phyloP scores from a whole-genome alignment of 805 yeast species.

The Naumovozyma baii region DNA sequence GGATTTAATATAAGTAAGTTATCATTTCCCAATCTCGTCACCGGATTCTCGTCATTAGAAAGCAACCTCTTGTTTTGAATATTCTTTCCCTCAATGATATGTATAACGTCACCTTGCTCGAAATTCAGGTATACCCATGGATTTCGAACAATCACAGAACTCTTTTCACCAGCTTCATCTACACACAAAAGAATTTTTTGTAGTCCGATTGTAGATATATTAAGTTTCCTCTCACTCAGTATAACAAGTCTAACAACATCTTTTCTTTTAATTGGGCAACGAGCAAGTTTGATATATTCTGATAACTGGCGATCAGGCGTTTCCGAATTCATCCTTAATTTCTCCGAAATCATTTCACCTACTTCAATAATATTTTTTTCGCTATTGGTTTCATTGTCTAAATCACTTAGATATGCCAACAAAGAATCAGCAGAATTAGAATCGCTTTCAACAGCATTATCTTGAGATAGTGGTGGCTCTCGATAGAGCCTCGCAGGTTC shows the following conservation, averaged over 20 bases:
- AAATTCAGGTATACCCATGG: conserved; percentile 47
- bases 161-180: conserved; percentile 27
- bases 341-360: conserved; percentile 9
- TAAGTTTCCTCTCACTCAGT: conserved; percentile 9
- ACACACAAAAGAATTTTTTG: conserved; percentile 50
- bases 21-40: conserved; percentile 29
- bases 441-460: not conserved
- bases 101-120: conserved; percentile 47
- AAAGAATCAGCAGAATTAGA: not conserved
- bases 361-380: not conserved
- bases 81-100: conserved; percentile 41
- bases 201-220: conserved; percentile 20
- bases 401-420: not conserved
- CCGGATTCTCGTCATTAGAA: conserved; percentile 24
- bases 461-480: not conserved
- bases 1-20: conserved; percentile 77
- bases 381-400: not conserved
- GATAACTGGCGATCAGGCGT: not conserved
- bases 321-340: conserved; percentile 1
- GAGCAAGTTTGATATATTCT: conserved; percentile 24
- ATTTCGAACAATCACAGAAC: conserved; percentile 48
- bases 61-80: conserved; percentile 20
- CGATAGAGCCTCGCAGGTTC: too few species aligned
- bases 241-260: conserved; percentile 33
- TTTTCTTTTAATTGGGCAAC: conserved; percentile 36